Conservation (phyloP, 352 stramenopile species). For the Pythium chondricola region DNA sequence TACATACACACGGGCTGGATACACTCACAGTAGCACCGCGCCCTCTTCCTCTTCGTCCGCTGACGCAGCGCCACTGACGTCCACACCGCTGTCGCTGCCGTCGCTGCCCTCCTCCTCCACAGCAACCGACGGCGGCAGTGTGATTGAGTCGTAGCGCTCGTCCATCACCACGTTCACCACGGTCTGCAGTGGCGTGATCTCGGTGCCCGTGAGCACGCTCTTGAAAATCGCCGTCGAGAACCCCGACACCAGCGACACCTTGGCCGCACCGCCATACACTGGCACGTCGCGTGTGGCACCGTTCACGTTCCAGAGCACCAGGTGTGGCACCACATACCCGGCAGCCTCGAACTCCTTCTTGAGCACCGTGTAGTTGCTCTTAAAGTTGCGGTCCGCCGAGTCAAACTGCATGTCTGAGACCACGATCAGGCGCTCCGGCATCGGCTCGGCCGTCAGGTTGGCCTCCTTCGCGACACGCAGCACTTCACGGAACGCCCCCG, state of each 20-base stretch:
- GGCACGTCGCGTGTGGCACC: constrained; percentile 28
- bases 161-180: constrained; percentile 28
- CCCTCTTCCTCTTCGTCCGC: constrained; percentile 6
- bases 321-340: constrained; percentile 39
- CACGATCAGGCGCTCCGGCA: constrained; percentile 63
- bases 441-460: constrained; percentile 29
- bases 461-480: constrained; percentile 30
- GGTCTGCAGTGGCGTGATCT: constrained; percentile 28
- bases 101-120: not conserved
- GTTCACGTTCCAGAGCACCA: constrained; percentile 79
- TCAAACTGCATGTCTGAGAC: constrained; percentile 86
- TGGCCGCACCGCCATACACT: constrained; percentile 21
- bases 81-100: not conserved
- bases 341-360: constrained; percentile 27
- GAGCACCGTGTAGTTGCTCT: constrained; percentile 38
- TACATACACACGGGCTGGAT: not conserved
- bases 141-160: constrained; percentile 38
- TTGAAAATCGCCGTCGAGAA: constrained; percentile 45
- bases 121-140: constrained; percentile 15
- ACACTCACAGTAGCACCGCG: constrained; percentile 6
- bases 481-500: constrained; percentile 49
- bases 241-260: constrained; percentile 43
- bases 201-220: constrained; percentile 19
- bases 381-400: constrained; percentile 27
- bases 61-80: not conserved